Conservation (phyloP, 2,329 filamentous ascomycete genomes). For the Calonectria pseudoturangicola region DNA sequence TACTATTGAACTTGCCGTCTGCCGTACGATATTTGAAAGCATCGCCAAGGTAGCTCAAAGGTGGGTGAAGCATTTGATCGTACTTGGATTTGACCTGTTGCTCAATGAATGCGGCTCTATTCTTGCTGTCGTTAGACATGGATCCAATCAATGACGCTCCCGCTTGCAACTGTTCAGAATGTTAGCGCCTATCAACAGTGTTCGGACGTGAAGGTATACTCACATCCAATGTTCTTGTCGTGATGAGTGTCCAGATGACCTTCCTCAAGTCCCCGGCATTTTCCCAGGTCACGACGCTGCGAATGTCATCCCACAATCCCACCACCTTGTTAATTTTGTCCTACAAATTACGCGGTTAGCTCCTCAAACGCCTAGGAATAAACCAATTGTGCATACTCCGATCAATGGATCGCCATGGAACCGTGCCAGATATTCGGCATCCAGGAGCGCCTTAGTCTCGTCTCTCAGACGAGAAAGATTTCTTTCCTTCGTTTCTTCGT, state of each 20-base stretch:
- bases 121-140: neutral
- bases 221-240: neutral
- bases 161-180: neutral
- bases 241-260: neutral
- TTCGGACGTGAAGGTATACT: neutral
- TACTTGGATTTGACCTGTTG: conserved; percentile 47
- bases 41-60: conserved; percentile 51
- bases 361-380: too few species aligned
- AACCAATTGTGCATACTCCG: neutral
- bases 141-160: neutral
- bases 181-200: neutral
- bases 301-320: neutral
- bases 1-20: conserved; percentile 57
- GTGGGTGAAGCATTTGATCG: conserved; percentile 49
- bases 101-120: neutral
- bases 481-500: conserved; percentile 13
- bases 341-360: neutral
- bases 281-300: neutral
- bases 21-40: conserved; percentile 53
- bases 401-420: conserved; percentile 12
- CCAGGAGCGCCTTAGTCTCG: neutral
- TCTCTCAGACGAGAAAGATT: neutral
- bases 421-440: neutral
- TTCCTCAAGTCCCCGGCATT: neutral
- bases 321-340: conserved; percentile 1